Percentiles rank a stretch among this genome's conserved stretches.
Conservation (phyloP, 495 filamentous ascomycete species). For the Pyrenula aspistea region DNA sequence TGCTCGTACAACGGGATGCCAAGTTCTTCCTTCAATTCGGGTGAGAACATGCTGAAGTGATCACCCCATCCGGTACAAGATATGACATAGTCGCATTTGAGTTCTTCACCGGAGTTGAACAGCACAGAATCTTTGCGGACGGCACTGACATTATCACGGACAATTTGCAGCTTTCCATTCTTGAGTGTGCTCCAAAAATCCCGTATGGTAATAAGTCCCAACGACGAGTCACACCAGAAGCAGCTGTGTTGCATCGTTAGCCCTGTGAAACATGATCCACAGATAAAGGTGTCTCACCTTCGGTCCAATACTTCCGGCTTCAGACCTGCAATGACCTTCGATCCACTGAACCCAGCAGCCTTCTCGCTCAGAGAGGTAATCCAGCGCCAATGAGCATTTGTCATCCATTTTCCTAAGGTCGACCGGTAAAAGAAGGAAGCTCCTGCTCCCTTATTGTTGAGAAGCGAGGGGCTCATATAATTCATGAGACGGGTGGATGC, state of each 20-base stretch:
- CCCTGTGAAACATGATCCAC: too few relatives aligned
- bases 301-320: slow-evolving; percentile 3
- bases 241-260: too few relatives aligned
- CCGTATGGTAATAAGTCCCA: background rate
- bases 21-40: slow-evolving; percentile 3
- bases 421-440: slow-evolving; percentile 6
- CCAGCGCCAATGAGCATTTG: background rate
- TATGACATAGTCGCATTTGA: slow-evolving; percentile 14
- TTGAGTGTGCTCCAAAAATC: background rate
- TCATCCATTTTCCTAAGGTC: background rate
- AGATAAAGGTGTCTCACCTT: slow-evolving; percentile 2
- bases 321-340: background rate
- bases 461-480: slow-evolving; percentile 9
- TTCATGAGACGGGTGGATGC: slow-evolving; percentile 4
- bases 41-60: slow-evolving; percentile 9
- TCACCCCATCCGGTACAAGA: slow-evolving; percentile 19
- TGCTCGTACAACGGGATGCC: slow-evolving; percentile 4
- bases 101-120: background rate
- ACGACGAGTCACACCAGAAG: background rate
- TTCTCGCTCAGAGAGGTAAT: background rate
- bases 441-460: slow-evolving; percentile 6
- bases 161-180: background rate
- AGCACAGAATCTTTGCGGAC: background rate
- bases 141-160: slow-evolving; percentile 2
- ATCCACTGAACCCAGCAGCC: background rate